Conservation (phyloP, 2,329 filamentous ascomycete genomes). For the Fusarium veterinarium region DNA sequence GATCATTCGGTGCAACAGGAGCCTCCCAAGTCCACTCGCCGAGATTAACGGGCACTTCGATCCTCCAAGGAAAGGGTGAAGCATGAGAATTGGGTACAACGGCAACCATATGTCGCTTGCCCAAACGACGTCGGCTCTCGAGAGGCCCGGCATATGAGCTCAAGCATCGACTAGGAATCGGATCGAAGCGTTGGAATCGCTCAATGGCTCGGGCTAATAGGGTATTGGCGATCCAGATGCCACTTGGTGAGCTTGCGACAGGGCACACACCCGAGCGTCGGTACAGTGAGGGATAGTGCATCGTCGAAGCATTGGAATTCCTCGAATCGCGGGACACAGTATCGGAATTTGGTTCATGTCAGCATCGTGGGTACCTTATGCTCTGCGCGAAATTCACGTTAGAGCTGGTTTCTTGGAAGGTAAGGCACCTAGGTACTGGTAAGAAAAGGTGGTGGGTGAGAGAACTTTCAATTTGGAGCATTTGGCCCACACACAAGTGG, state of each 20-base stretch:
- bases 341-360: conserved; percentile 12
- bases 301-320: conserved; percentile 47
- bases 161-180: conserved; percentile 44
- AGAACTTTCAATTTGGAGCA: conserved; percentile 14
- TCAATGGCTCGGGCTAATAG: conserved; percentile 50
- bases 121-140: conserved; percentile 64
- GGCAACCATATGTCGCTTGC: conserved; percentile 66
- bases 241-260: conserved; percentile 33
- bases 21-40: conserved; percentile 65
- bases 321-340: background rate
- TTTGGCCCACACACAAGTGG: conserved; percentile 2
- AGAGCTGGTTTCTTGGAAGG: background rate
- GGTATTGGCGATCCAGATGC: conserved; percentile 49
- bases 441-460: background rate
- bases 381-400: background rate
- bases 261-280: conserved; percentile 36
- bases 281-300: conserved; percentile 42
- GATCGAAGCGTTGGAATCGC: conserved; percentile 42
- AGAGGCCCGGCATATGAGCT: conserved; percentile 64
- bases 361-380: conserved; percentile 9
- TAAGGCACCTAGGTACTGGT: background rate
- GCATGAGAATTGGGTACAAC: conserved; percentile 55
- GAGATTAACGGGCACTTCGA: conserved; percentile 57
- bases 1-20: conserved; percentile 52
- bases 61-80: conserved; percentile 58